Percentiles rank a stretch among this genome's conserved stretches.
phyloP scores from a whole-genome alignment of 768 basidiomycete species.

The Lentinula detonsa region DNA sequence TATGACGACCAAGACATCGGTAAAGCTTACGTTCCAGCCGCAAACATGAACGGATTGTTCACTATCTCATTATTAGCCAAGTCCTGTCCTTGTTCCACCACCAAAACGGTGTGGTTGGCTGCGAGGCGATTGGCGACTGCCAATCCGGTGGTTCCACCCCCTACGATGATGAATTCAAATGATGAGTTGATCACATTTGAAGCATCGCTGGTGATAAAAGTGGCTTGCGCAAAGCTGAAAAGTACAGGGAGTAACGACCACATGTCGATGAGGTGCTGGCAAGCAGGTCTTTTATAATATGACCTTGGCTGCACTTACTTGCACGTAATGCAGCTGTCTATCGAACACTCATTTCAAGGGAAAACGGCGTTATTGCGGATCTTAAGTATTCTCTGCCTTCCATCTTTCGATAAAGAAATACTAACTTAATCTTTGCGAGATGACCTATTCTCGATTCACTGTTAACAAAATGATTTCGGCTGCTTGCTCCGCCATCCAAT shows the following conservation, averaged over 20 bases:
- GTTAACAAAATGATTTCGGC: no score
- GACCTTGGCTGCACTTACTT: no score
- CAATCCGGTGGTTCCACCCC: conserved; percentile 15
- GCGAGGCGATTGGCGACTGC: conserved; percentile 18
- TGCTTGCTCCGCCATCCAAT: no score
- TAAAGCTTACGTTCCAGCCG: not conserved
- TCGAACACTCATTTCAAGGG: no score
- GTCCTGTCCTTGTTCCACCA: conserved; percentile 25
- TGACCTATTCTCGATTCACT: no score
- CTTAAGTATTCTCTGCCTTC: no score
- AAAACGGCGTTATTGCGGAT: no score
- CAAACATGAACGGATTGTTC: conserved; percentile 6
- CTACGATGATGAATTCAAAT: conserved; percentile 13
- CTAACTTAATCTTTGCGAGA: no score
- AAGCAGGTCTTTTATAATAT: no score
- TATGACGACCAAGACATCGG: not conserved
- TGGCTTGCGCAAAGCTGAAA: not conserved
- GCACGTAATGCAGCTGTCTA: no score
- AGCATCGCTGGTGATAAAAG: conserved; percentile 12
- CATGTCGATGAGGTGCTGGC: not conserved
- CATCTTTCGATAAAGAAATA: no score
- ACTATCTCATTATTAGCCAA: conserved; percentile 7
- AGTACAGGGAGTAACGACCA: not conserved
- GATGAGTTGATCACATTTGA: not conserved
- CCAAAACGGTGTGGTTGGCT: conserved; percentile 12